Base-by-base conservation (phyloP, 2,329 filamentous ascomycete genomes). In the Pleurostoma richardsiae region DNA sequence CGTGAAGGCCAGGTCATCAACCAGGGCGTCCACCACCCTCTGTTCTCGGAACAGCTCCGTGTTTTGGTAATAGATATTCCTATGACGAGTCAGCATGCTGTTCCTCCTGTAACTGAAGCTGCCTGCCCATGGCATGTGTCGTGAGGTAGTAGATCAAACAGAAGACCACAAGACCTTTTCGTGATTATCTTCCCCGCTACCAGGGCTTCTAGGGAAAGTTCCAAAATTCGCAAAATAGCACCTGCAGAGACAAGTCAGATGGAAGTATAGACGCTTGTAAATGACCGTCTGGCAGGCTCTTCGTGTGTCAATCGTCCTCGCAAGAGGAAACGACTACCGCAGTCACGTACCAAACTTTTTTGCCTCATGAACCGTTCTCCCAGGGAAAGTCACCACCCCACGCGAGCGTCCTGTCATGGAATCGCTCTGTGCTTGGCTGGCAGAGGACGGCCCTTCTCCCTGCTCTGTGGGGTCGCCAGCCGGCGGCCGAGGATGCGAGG, bases 51-150 rank as follows among this genome's bases (percentile, higher is more conserved):
- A 95, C 0, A 95, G 69, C 7, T 82, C 76, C 4, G 84, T 80
- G 54, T 90, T 77, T 55, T 88, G 82, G 59, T 95, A 95, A 62
- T 85, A 95, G 4, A 95, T 82, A 57, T 88, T 87, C 51, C 88
- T 92, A 50, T n/a, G 4, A 29, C 1, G 19, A 19, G 19, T 19
- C 19, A 19, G 19, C 19, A 19, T 19, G 19, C 19, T 19, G 4
- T 30, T 58, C 27, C 60, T 48, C 7, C 30, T n/a, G 7, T 19
- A 28, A 39, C 30, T 42, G 10, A 28, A 8, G 11, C 31, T 29
- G 26, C 10, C 10, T 19, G 19, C 19, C 19, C 19, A 19, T 19
- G 19, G 19, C 19, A 19, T 19, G 19, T 19, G 19, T 19, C 19
- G 19, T 19, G 19, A 19, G 2, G 7, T 27, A 8, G 5, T 30